Percentiles rank a stretch among this genome's conserved stretches.
These are phyloP conservation scores for Coelastrella sp. DNA, from an alignment of 139 green algal species.

Conservation along the genomic window DNA sequence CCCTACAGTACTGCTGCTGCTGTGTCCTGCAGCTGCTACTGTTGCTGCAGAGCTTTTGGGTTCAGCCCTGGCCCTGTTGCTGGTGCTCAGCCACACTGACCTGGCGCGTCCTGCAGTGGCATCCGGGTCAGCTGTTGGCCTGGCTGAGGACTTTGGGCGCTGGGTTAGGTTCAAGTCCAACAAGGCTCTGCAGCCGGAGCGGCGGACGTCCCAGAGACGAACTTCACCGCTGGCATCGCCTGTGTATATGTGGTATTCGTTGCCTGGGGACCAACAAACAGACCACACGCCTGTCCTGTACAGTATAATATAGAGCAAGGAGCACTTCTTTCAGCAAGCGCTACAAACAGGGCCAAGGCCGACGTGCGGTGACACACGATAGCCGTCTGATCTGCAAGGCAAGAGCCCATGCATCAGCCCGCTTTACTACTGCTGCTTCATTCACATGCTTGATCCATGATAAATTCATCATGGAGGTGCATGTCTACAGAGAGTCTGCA, in stretches of 20 bases:
- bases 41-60: not conserved
- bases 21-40: not conserved
- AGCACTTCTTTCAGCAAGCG: too few relatives aligned
- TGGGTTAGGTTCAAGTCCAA: constrained; percentile 75
- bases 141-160: not conserved
- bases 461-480: too few relatives aligned
- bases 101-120: too few relatives aligned
- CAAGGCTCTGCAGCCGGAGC: constrained; percentile 65
- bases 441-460: too few relatives aligned
- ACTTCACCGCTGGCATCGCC: constrained; percentile 70
- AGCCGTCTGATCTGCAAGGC: not conserved
- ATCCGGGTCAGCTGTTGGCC: not conserved
- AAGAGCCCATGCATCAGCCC: not conserved
- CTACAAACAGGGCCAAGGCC: too few relatives aligned
- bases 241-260: constrained; percentile 81
- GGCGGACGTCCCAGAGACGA: constrained; percentile 83
- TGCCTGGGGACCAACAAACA: constrained; percentile 74
- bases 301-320: not conserved
- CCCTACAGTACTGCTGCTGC: not conserved
- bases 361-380: not conserved
- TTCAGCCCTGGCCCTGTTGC: too few relatives aligned
- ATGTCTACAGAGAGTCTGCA: too few relatives aligned
- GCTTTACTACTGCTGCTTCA: too few relatives aligned
- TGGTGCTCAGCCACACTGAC: too few relatives aligned
- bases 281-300: constrained; percentile 72